These are phyloP conservation scores for Melanogaster broomeanus DNA, from an alignment of 768 basidiomycete species.

Conservation along the genomic window DNA sequence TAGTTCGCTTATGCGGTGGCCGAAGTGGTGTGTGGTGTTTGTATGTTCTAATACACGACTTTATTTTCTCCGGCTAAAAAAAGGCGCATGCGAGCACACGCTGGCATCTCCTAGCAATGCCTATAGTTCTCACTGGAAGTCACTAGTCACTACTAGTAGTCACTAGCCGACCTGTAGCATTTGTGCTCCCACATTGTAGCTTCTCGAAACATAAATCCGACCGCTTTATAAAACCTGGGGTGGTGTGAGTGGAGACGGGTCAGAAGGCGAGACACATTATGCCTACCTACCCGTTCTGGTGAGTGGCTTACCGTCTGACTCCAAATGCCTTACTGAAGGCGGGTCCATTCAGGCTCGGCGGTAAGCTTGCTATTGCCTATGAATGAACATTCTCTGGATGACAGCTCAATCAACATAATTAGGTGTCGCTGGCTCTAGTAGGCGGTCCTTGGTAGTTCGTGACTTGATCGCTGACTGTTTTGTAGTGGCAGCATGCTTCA, in stretches of 20 bases:
- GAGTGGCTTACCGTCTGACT: conserved; percentile 8
- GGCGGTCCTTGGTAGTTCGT: conserved; percentile 21
- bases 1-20: no score
- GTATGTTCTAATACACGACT: no score
- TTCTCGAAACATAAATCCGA: conserved; percentile 2
- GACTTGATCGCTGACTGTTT: conserved; percentile 5
- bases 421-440: conserved; percentile 69
- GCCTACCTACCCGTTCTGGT: conserved; percentile 35
- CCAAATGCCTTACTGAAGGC: not conserved
- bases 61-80: no score
- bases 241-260: conserved; percentile 1
- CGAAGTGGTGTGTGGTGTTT: no score
- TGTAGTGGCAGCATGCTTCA: conserved; percentile 77
- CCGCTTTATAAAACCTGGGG: conserved; percentile 19
- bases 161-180: no score
- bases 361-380: conserved; percentile 33
- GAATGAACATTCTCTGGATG: conserved; percentile 1
- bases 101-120: no score
- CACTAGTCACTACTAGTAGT: no score
- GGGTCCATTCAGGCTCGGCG: conserved; percentile 54
- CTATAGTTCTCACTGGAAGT: no score
- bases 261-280: conserved; percentile 18
- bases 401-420: conserved; percentile 8
- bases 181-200: no score
- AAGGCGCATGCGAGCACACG: no score